phyloP scores from a whole-genome alignment of 176 grass and related monocot species.

The Eleusine indica region DNA sequence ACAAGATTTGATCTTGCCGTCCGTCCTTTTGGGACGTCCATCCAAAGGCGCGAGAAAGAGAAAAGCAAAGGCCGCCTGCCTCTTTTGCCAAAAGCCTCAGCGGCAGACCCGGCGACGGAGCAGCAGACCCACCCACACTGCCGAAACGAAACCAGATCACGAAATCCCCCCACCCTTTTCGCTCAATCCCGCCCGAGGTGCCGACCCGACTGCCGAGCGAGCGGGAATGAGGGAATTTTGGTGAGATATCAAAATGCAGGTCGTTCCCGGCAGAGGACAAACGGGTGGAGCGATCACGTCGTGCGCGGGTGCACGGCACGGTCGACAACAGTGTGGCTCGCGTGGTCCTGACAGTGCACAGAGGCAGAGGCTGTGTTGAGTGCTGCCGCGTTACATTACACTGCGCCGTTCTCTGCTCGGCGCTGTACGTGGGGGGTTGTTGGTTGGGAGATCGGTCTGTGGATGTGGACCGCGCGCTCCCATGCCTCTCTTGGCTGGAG shows the following conservation, averaged over 20 bases:
- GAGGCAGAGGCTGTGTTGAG: no score
- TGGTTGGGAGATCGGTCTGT: neutral
- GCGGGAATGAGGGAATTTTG: no score
- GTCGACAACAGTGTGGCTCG: no score
- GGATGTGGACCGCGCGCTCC: neutral
- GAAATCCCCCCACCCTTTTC: no score
- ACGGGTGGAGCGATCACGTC: neutral
- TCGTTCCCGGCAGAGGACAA: slow-evolving; percentile 29
- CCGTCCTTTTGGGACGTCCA: slow-evolving; percentile 25
- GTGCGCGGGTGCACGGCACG: no score
- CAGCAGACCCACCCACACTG: no score
- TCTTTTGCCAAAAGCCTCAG: slow-evolving; percentile 48
- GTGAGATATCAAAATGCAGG: no score
- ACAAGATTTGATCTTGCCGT: slow-evolving; percentile 27
- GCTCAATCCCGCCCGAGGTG: no score
- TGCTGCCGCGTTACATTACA: neutral
- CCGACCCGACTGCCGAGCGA: no score
- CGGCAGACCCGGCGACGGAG: no score
- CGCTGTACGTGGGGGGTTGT: neutral
- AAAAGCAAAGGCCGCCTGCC: neutral
- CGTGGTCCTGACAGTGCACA: no score
- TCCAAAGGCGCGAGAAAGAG: neutral
- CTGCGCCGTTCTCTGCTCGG: neutral
- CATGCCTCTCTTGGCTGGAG: neutral
- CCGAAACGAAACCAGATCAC: neutral